Conservation (phyloP, 2,329 filamentous ascomycete genomes). For the Exophiala spinifera region DNA sequence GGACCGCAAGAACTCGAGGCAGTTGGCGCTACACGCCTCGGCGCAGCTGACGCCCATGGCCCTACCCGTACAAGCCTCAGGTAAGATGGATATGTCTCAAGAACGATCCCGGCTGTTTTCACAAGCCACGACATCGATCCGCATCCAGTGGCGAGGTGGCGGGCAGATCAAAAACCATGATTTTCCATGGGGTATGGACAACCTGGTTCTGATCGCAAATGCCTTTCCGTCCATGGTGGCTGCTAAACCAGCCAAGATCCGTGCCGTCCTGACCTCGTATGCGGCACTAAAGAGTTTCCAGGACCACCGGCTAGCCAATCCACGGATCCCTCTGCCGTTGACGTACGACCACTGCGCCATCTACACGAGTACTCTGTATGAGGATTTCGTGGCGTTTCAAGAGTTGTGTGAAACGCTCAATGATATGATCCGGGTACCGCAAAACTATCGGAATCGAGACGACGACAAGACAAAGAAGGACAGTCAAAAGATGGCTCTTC, state of each 20-base stretch:
- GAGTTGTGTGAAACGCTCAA: slow-evolving; percentile 8
- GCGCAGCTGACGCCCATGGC: slow-evolving; percentile 6
- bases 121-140: slow-evolving; percentile 6
- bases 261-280: slow-evolving; percentile 5
- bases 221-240: slow-evolving; percentile 8
- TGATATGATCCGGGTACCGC: slow-evolving; percentile 1
- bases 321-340: slow-evolving; percentile 1
- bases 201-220: slow-evolving; percentile 7
- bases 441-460: slow-evolving; percentile 2
- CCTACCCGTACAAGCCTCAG: slow-evolving; percentile 4
- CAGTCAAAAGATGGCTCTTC: background rate
- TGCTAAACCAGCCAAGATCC: slow-evolving; percentile 3
- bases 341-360: slow-evolving; percentile 10
- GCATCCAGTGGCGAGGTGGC: slow-evolving; percentile 8
- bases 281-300: slow-evolving; percentile 7
- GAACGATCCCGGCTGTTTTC: slow-evolving; percentile 4
- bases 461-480: background rate
- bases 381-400: slow-evolving; percentile 9
- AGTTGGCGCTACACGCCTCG: slow-evolving; percentile 3
- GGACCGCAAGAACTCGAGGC: slow-evolving; percentile 2
- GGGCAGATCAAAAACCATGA: slow-evolving; percentile 10
- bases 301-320: slow-evolving; percentile 1
- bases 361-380: slow-evolving; percentile 8
- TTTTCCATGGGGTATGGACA: slow-evolving; percentile 8
- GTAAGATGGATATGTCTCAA: background rate